Base-by-base conservation (phyloP, 352 stramenopile genomes). In the Globisporangium lucens region DNA sequence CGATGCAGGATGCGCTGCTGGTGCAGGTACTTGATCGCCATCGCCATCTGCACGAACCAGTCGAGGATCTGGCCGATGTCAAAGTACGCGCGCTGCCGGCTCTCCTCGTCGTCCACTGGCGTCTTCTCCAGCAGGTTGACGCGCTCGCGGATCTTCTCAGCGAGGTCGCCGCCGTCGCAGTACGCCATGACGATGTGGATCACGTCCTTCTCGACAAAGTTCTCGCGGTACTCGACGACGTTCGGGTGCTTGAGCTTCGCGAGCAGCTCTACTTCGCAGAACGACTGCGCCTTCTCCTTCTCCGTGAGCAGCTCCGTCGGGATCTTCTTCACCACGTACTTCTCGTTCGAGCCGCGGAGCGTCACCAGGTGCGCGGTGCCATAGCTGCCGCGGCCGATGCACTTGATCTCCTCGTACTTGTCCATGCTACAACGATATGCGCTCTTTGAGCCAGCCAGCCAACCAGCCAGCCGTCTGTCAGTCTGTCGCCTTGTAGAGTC, bases 131-230 rank as follows among this genome's bases (percentile, higher is more conserved):
- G 68, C 13, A 68, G 64, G 36, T 63, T 65, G 9, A 81, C 75
- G 67, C 82, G 82, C 41, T 81, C 71, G 51, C 87, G 82, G 60
- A 94, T 90, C 49, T 80, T 78, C 4, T 68, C 78, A 0, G 86
- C 77, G 58, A 94, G 72, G 70, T 97, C 90, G 8, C 91, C 91
- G 24, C 94, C 92, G 74, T 98, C 95, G 69, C 93, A 98, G 69
- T 98, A 98, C 30, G 91, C 89, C 95, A 98, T 98, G 61, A 97
- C 90, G 67, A 98, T 98, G 71, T 96, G 96, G 63, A 98, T 80
- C 22, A 93, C 79, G 57, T 91, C 83, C 56, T 81, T 72, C 51
- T 79, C 64, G 10, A 85, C 84, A 70, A 98, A 97, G 71, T 77
- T 97, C 61, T 98, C 95, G 63, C 90, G 96, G 78, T 98, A 98